Percentiles rank a stretch among this genome's conserved stretches.
Evolutionary conservation across 495 filamentous ascomycete genomes (phyloP).

Genomic region (Peziza echinospora): DNA sequence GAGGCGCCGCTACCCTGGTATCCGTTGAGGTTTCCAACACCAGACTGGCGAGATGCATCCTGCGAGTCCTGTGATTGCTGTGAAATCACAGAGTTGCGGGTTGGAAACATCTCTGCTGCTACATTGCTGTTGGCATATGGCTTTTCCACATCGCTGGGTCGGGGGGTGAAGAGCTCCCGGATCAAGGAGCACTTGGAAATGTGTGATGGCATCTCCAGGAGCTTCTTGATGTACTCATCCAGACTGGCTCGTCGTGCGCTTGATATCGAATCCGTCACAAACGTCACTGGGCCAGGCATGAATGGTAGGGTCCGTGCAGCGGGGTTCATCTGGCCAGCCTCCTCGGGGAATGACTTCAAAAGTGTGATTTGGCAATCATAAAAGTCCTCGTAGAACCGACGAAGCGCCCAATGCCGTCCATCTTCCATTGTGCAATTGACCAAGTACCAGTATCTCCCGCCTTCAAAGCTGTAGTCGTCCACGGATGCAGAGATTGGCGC

Average conservation of each 20-base stretch:
- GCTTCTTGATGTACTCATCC: constrained; percentile 83
- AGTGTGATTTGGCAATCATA: constrained; percentile 97
- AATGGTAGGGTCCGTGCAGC: constrained; percentile 71
- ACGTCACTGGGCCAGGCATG: constrained; percentile 95
- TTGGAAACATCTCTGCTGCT: constrained; percentile 39
- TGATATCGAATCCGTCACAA: constrained; percentile 91
- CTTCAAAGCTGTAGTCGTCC: constrained; percentile 84
- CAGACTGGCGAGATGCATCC: constrained; percentile 52
- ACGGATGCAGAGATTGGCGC: constrained; percentile 61
- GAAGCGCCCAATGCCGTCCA: constrained; percentile 76
- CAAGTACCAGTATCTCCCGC: constrained; percentile 97
- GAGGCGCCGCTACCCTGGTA: constrained; percentile 24
- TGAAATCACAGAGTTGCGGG: constrained; percentile 30
- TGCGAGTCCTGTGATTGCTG: constrained; percentile 24
- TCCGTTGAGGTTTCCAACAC: constrained; percentile 44
- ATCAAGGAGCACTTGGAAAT: constrained; percentile 67
- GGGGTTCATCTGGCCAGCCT: constrained; percentile 59
- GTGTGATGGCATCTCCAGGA: constrained; percentile 60
- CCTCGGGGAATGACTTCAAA: constrained; percentile 77
- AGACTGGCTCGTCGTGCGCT: constrained; percentile 78
- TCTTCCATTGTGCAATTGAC: constrained; percentile 84
- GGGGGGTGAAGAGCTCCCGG: constrained; percentile 71
- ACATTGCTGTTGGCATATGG: constrained; percentile 37
- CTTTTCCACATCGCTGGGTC: constrained; percentile 73
- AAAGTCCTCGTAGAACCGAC: constrained; percentile 90